Evolutionary conservation across 768 basidiomycete genomes (phyloP).

Genomic region (Leccinum boreale): DNA sequence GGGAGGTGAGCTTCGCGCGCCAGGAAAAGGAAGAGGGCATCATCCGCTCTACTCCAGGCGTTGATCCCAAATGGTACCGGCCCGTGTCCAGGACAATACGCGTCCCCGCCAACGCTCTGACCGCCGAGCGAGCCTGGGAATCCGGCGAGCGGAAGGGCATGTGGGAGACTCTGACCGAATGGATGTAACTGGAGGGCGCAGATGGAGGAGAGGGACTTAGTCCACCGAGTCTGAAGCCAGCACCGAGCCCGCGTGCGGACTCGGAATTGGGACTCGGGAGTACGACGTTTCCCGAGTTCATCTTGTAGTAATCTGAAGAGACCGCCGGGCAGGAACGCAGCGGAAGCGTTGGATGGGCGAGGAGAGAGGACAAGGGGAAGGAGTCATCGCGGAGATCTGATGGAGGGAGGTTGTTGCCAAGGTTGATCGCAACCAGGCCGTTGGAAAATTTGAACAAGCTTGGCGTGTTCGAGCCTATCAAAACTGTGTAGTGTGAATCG

Average conservation of each 20-base stretch:
- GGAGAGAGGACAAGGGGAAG: slow-evolving; percentile 30
- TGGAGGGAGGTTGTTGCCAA: slow-evolving; percentile 7
- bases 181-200: slow-evolving; percentile 82
- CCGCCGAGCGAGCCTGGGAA: slow-evolving; percentile 35
- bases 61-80: slow-evolving; percentile 31
- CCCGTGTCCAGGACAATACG: slow-evolving; percentile 31
- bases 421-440: slow-evolving; percentile 29
- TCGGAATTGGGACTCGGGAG: slow-evolving; percentile 10
- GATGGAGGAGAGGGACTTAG: slow-evolving; percentile 44
- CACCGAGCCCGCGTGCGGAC: slow-evolving; percentile 18
- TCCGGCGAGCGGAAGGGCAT: slow-evolving; percentile 52
- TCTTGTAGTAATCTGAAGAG: slow-evolving; percentile 65
- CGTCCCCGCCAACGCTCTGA: slow-evolving; percentile 25
- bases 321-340: slow-evolving; percentile 75
- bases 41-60: slow-evolving; percentile 30
- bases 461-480: slow-evolving; percentile 41
- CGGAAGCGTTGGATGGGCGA: slow-evolving; percentile 74
- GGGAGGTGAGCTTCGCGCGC: too few species aligned
- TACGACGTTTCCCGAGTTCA: slow-evolving; percentile 35
- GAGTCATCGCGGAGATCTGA: slow-evolving; percentile 32
- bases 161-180: slow-evolving; percentile 62
- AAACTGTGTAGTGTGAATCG: too few species aligned
- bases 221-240: slow-evolving; percentile 22
- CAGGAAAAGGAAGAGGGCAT: background rate
- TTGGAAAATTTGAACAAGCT: slow-evolving; percentile 49